These are phyloP conservation scores for Pseudocercospora fuligena DNA, from an alignment of 2,329 filamentous ascomycete genomes.

Conservation along the genomic window DNA sequence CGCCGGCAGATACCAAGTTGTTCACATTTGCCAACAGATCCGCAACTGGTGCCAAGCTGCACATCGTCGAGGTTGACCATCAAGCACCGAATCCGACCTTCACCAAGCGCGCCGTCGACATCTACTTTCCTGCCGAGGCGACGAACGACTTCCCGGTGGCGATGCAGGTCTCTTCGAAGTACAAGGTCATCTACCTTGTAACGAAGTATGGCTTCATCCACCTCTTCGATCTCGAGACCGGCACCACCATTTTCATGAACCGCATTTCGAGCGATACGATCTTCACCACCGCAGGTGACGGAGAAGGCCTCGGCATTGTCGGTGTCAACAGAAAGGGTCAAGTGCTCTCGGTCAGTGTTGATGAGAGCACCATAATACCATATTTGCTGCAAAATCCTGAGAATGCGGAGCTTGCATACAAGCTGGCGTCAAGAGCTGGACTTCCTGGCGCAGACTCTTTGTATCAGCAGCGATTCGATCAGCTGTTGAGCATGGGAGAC, in stretches of 20 bases:
- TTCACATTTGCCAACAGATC: constrained; percentile 96
- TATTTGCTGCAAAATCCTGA: constrained; percentile 97
- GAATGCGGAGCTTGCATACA: constrained; percentile 90
- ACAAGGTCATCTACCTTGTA: constrained; percentile 94
- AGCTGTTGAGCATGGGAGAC: constrained; percentile 77
- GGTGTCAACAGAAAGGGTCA: constrained; percentile 98
- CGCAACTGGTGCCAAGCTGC: constrained; percentile 87
- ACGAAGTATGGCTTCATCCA: constrained; percentile 99
- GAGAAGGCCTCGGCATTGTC: constrained; percentile 83
- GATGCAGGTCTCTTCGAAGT: constrained; percentile 95
- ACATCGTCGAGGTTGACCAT: constrained; percentile 97
- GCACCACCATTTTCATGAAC: constrained; percentile 98
- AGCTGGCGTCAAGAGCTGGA: constrained; percentile 91
- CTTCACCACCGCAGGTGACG: constrained; percentile 88
- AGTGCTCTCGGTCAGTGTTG: constrained; percentile 89
- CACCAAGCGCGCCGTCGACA: constrained; percentile 93
- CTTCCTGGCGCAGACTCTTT: constrained; percentile 92
- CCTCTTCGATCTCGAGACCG: constrained; percentile 95
- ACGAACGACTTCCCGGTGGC: constrained; percentile 97
- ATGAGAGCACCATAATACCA: constrained; percentile 87
- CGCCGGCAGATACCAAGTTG: constrained; percentile 87
- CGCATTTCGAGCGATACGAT: constrained; percentile 99
- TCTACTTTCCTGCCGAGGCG: constrained; percentile 96
- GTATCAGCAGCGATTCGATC: constrained; percentile 91
- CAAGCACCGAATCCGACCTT: constrained; percentile 86